Base-by-base conservation (phyloP, 257 asterid species). In the Scutellaria barbata region DNA sequence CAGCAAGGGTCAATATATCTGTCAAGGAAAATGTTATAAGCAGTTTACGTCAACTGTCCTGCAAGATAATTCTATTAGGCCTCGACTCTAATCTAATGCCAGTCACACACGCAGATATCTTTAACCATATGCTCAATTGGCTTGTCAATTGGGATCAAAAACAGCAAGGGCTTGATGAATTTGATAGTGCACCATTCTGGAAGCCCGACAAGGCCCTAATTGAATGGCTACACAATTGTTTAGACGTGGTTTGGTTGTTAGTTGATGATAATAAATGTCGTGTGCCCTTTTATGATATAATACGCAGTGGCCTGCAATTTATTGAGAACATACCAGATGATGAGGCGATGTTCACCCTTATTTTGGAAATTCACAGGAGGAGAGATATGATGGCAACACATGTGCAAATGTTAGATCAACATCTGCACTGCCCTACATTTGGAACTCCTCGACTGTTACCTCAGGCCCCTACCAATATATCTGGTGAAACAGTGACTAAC, bases 371-470 rank as follows among this genome's bases (percentile, higher is more conserved):
- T 68, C 99, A 94, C 64, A 77, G 93, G 82, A 86, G 96, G 85
- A 85, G 97, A 75, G 99, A 94, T 85, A 88, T 86, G 95, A 87
- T 94, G 95, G 96, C 98, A 41, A 85, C 84, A 76, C 98, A 94
- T 87, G 92, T 89, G 99, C 96, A 88, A 81, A 94, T 94, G 99
- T 86, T 94, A 74, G 99, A 94, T 77, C 96, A 89, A 48, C 99
- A 94, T 81, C 96, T 94, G 71, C 98, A 94, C 71, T 94, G 99
- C 85, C 99, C 99, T 48, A 83, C 99, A 45, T 94, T 94, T 81
- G 99, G 98, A 76, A 91, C 95, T 69, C 88, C 99, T 69, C 85
- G 99, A 77, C 95, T 91, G 75, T 81, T 91, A 80, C 89, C 88
- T 66, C 99, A 91, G 81, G 97, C 90, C 61, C 72, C 95, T 72